Conservation (phyloP, 495 filamentous ascomycete species). For the Talaromyces proteolyticus region DNA sequence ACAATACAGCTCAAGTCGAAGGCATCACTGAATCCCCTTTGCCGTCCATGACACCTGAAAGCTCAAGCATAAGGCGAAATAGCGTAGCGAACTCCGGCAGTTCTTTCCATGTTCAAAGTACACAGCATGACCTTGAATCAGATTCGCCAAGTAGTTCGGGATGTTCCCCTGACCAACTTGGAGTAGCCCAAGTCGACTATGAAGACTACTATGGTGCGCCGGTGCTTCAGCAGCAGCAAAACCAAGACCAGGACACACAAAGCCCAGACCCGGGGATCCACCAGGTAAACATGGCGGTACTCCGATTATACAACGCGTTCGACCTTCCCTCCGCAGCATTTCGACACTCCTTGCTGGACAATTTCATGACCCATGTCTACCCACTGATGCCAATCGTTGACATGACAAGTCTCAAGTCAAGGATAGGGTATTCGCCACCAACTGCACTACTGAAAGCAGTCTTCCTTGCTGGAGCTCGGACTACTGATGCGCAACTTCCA, state of each 20-base stretch:
- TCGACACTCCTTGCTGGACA: conserved; percentile 18
- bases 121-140: background rate
- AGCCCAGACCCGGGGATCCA: background rate
- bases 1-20: background rate
- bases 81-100: background rate
- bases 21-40: background rate
- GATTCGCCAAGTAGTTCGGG: background rate
- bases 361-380: conserved; percentile 18
- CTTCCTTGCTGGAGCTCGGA: conserved; percentile 19
- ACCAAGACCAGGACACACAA: background rate
- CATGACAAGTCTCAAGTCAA: conserved; percentile 17
- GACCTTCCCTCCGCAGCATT: conserved; percentile 18
- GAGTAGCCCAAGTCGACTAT: background rate
- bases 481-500: conserved; percentile 16
- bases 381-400: conserved; percentile 24
- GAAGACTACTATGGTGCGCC: background rate
- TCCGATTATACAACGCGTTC: conserved; percentile 19
- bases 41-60: background rate
- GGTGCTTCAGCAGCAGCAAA: background rate
- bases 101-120: background rate
- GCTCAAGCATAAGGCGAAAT: background rate
- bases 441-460: conserved; percentile 18
- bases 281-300: conserved; percentile 3
- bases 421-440: conserved; percentile 12
- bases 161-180: background rate